Conservation (phyloP, 768 basidiomycete genomes). For the Flagelloscypha sp. region DNA sequence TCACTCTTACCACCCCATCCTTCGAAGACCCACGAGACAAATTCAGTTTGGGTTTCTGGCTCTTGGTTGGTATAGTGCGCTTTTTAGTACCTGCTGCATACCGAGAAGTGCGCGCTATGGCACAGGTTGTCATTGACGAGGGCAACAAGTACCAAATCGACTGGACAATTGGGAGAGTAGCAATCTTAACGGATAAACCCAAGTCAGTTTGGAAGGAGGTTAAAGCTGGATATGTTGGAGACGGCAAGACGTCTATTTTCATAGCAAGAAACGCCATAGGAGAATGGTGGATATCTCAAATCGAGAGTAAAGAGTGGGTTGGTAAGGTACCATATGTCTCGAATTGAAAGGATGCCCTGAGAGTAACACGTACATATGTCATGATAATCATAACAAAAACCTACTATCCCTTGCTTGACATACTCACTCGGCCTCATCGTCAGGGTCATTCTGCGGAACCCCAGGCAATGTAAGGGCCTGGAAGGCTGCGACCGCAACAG, state of each 20-base stretch:
- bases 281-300: conserved; percentile 48
- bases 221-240: conserved; percentile 61
- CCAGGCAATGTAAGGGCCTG: no score
- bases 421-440: no score
- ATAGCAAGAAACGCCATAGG: conserved; percentile 54
- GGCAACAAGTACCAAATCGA: no score
- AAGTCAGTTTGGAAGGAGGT: conserved; percentile 30
- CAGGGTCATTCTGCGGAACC: no score
- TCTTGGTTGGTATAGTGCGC: conserved; percentile 36
- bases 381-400: no score
- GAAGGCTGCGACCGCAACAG: no score
- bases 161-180: conserved; percentile 68
- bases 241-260: conserved; percentile 41
- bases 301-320: conserved; percentile 53
- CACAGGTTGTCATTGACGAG: no score
- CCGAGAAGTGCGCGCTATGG: no score
- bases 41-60: conserved; percentile 35
- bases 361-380: no score
- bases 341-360: no score
- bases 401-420: no score
- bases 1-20: conserved; percentile 61
- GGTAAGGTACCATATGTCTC: conserved; percentile 43
- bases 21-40: conserved; percentile 55
- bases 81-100: no score
- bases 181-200: conserved; percentile 44